Evolutionary conservation across 352 stramenopile species (phyloP), one percentile per base, ranked within the genome.

Genomic region (Phytophthora fragariae): DNA sequence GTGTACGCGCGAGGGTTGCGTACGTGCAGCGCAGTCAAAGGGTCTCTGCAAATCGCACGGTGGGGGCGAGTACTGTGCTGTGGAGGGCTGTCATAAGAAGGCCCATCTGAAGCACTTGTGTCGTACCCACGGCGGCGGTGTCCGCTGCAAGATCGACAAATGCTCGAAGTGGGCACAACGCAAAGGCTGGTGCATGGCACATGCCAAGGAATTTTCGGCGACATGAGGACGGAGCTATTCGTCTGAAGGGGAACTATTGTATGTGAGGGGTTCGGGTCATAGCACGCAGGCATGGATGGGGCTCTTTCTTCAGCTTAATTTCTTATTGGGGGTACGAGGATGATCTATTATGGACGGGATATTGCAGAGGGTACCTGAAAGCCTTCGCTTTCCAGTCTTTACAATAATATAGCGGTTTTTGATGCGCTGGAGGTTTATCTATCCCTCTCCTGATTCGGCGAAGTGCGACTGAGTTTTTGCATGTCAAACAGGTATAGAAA

Each of bases 141-240:
- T 95, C 21, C 87, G 88, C 9, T 97, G 90, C 76, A 95, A 95
- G 71, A 73, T 89, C 65, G 53, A 80, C 15, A 92, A 92, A 52
- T 97, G 90, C 65, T 81, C 80, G 44, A 97, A 97, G 69, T 95
- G 90, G 89, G 88, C 90, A 21, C 90, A 97, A 65, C 88, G 89
- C 54, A 96, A 95, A 65, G 90, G 90, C 54, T 96, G 88, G 88
- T 96, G 90, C 74, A 96, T 96, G 90, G 86, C 90, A 55, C 90
- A 96, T 65, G 90, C 90, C 44, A 96, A 96, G 73, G 84, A 94
- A 59, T 84, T 89, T 70, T 73, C 86, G 12, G 85, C 76, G 27
- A 70, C 77, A 47, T 46, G 60, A 64, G 57, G 66, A 75, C 14
- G 15, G 15, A 47, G 47, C 41, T 57, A 70, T 70, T 72, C 24